phyloP scores from a whole-genome alignment of 345 rosid species.

The Linum lewisii region DNA sequence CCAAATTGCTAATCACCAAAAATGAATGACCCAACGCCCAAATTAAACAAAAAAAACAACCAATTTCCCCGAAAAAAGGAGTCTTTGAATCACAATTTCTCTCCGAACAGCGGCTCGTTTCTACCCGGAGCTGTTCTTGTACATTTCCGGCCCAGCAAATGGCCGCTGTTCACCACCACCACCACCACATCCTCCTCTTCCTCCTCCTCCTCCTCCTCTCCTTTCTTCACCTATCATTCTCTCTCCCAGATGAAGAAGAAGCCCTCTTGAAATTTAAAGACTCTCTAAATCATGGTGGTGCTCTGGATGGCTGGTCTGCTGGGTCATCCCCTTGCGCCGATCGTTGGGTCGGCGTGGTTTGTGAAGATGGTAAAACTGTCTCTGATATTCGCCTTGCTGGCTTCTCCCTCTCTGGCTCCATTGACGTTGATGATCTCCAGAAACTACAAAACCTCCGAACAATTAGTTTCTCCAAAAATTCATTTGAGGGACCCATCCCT shows the following conservation, averaged over 20 bases:
- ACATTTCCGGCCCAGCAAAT: constrained; percentile 27
- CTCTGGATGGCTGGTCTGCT: constrained; percentile 14
- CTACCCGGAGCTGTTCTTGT: constrained; percentile 14
- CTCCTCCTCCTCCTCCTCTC: constrained; percentile 12
- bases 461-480: constrained; percentile 16
- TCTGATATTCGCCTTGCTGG: constrained; percentile 16
- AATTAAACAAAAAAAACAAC: neutral
- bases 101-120: constrained; percentile 42
- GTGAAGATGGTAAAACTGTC: constrained; percentile 10
- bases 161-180: constrained; percentile 37
- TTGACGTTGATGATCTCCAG: constrained; percentile 14
- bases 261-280: constrained; percentile 15
- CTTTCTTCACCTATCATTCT: constrained; percentile 3
- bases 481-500: constrained; percentile 19
- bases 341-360: constrained; percentile 17
- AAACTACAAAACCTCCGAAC: constrained; percentile 19
- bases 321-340: constrained; percentile 13
- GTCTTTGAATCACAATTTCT: constrained; percentile 12
- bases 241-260: constrained; percentile 16
- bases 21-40: neutral
- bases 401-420: constrained; percentile 17
- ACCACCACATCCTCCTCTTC: constrained; percentile 5
- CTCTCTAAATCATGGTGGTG: constrained; percentile 8
- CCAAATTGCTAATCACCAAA: neutral
- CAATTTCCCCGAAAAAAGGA: neutral